These are phyloP conservation scores for Zopfochytrium polystomum DNA, from an alignment of 371 early-diverging fungal species.

Conservation along the genomic window DNA sequence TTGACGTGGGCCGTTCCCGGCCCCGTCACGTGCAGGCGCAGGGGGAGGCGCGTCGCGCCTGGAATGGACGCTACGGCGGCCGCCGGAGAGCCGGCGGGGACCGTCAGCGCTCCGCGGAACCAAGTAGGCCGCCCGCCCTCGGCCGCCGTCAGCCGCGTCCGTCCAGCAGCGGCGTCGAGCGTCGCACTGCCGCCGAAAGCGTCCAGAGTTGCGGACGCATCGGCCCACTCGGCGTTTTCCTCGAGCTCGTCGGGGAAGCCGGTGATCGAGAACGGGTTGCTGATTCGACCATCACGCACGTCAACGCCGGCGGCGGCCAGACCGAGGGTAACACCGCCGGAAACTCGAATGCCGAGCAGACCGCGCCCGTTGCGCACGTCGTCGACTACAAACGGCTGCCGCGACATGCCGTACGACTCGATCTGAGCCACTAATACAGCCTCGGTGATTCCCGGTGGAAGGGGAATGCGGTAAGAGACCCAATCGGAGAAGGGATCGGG, in stretches of 20 bases:
- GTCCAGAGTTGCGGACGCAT: neutral
- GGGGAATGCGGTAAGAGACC: constrained; percentile 48
- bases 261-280: constrained; percentile 55
- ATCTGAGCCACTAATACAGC: constrained; percentile 62
- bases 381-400: constrained; percentile 72
- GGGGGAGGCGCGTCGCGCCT: constrained; percentile 47
- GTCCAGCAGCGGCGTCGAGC: neutral
- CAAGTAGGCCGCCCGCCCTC: constrained; percentile 31
- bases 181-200: neutral
- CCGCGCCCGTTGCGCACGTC: constrained; percentile 79
- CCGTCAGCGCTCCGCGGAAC: constrained; percentile 24
- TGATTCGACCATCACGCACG: constrained; percentile 45
- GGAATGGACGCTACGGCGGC: neutral
- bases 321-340: constrained; percentile 29
- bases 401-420: constrained; percentile 72
- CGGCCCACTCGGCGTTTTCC: neutral
- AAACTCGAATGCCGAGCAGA: constrained; percentile 60
- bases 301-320: constrained; percentile 83
- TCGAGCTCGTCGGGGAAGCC: constrained; percentile 72
- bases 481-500: constrained; percentile 64
- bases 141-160: neutral
- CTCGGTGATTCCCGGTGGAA: constrained; percentile 19
- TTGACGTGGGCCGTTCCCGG: constrained; percentile 63
- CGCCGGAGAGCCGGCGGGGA: neutral
- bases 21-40: constrained; percentile 64